Evolutionary conservation across 345 rosid species (phyloP), one percentile per base, ranked within the genome.

Genomic region (Eucalyptus curtisii): DNA sequence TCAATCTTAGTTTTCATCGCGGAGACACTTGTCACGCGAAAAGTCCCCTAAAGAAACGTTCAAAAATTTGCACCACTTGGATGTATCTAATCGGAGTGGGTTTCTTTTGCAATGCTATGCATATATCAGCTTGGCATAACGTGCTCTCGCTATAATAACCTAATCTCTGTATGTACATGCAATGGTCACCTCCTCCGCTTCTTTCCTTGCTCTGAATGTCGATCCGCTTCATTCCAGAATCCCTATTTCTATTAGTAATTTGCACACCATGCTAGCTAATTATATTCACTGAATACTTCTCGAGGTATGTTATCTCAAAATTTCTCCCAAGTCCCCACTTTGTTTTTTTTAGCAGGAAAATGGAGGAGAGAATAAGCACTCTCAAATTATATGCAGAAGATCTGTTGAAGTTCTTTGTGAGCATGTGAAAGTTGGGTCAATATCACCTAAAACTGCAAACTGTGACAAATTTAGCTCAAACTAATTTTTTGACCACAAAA

Each of bases 401-500:
- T 59, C 68, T 27, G 12, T 59, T 27, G 68, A 27, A 59, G 68
- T 27, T 59, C 15, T 59, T 59, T 59, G 30, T 0, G 4, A 59
- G 68, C 61, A 55, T 2, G 30, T 55, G 13, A 27, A 59, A 27
- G 13, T 59, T 22, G 61, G 30, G 61, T 55, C 13, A 10, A 55
- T 55, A 55, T 55, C 61, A 55, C 30, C 30, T 4, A 55, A 55
- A 22, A 55, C 0, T 16, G 3, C 1, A 55, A 55, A 22, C 0
- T 0, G 3, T 9, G 13, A 24, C 2, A 4, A 55, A 24, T 55
- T 22, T 55, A 55, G 10, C 0, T 24, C 0, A 55, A 55, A 55
- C 30, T 55, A 24, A 24, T 19, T 8, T 52, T 52, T 52, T 52
- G 0, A 52, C 1, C 0, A 20, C 0, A 52, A 52, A 52, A 52